phyloP scores from a whole-genome alignment of 352 stramenopile species.

The Phytopythium sindhum region DNA sequence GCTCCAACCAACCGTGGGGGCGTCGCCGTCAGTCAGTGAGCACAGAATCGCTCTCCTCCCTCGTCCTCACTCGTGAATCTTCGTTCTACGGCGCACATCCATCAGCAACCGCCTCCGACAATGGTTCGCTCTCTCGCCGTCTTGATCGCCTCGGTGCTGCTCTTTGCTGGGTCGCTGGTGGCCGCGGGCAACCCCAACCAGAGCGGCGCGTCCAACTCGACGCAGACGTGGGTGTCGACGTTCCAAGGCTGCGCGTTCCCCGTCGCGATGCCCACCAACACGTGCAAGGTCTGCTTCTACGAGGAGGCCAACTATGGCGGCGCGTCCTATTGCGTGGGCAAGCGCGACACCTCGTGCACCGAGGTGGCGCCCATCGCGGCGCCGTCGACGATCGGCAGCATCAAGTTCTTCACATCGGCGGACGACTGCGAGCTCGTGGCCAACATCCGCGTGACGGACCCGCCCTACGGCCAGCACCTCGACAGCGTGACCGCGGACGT shows the following conservation, averaged over 20 bases:
- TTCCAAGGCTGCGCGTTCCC: constrained; percentile 7
- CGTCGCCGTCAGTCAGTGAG: background rate
- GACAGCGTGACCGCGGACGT: constrained; percentile 26
- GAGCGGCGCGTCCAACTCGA: constrained; percentile 5
- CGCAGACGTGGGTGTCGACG: background rate
- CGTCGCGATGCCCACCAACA: constrained; percentile 13
- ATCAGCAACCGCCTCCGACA: background rate
- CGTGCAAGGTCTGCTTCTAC: constrained; percentile 44
- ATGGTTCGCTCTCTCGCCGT: constrained; percentile 2
- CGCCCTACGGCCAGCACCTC: constrained; percentile 31
- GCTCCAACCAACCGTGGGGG: background rate
- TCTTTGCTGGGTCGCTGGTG: constrained; percentile 8
- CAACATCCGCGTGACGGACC: constrained; percentile 35
- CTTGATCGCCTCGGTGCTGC: constrained; percentile 3
- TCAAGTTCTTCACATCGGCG: constrained; percentile 30
- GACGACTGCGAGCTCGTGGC: constrained; percentile 30
- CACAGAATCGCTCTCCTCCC: background rate
- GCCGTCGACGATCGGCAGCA: constrained; percentile 35
- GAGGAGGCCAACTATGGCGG: constrained; percentile 30
- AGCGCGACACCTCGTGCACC: constrained; percentile 19
- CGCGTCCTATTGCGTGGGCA: constrained; percentile 30
- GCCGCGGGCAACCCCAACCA: constrained; percentile 2
- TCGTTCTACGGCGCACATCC: background rate
- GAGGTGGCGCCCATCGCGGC: constrained; percentile 30
- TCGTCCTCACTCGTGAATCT: background rate